Conservation (phyloP, 495 filamentous ascomycete genomes). For the Xylaria acuta region DNA sequence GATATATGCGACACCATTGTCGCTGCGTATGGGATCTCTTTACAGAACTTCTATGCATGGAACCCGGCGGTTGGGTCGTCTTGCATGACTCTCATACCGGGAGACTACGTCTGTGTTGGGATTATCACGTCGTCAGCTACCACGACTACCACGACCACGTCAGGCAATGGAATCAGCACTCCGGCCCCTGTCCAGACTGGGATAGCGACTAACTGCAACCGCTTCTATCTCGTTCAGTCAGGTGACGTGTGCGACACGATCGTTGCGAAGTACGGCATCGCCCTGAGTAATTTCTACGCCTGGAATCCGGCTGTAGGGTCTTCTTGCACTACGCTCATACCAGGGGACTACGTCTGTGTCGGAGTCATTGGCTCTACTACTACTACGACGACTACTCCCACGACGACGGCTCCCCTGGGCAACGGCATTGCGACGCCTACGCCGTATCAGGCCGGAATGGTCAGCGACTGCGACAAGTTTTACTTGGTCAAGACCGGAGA, state of each 20-base stretch:
- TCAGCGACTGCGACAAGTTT: constrained; percentile 48
- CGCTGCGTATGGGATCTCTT: neutral
- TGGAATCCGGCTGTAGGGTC: constrained; percentile 27
- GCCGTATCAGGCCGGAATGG: constrained; percentile 43
- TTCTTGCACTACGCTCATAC: no score
- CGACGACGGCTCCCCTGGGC: constrained; percentile 21
- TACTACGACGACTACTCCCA: neutral
- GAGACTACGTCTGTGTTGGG: neutral
- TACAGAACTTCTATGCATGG: neutral
- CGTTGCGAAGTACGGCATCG: neutral
- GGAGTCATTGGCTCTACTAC: neutral
- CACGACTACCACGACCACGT: neutral
- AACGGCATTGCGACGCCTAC: constrained; percentile 36
- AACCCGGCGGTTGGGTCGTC: neutral
- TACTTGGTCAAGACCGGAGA: constrained; percentile 48
- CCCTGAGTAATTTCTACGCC: neutral
- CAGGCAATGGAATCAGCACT: neutral
- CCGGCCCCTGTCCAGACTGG: neutral
- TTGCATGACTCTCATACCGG: neutral
- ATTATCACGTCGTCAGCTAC: no score
- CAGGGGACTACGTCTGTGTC: no score
- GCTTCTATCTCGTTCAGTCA: neutral
- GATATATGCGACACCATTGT: neutral
- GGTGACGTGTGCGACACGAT: neutral
- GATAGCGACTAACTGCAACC: neutral